Base-by-base conservation (phyloP, 768 basidiomycete species). In the Tremella yokohamensis region DNA sequence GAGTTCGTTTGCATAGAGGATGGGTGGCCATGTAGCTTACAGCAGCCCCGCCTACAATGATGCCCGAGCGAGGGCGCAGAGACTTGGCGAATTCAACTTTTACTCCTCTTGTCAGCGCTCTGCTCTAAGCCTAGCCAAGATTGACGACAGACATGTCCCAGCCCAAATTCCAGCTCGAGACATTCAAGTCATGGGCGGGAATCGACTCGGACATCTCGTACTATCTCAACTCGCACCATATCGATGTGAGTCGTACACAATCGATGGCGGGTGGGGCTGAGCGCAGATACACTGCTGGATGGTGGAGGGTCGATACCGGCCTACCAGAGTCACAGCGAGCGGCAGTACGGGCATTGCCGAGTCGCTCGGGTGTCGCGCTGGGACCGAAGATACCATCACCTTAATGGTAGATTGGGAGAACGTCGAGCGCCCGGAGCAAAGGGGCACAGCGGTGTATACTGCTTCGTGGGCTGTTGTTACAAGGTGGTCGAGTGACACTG, bases 331-430 rank as follows among this genome's bases (percentile, higher is more conserved):
- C 50, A 87, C 90, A 39, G 91, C 90, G 1, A 90, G 89, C 63
- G 91, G 89, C 2, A 87, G 90, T 2, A 86, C 88, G 1, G 92
- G 91, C 34, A 93, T 93, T 64, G 91, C 92, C 11, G 92, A 89
- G 1, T 82, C 84, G 68, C 64, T 72, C 65, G 70, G 70, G 40
- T 72, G 70, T 57, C 88, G 88, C 72, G 90, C 90, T 26, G 81
- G 86, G 73, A 94, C 91, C 3, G 92, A 94, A 78, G 92, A 96
- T 76, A 93, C 92, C 20, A 92, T 96, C 76, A 93, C 91, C 3
- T 85, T 94, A 49, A 80, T 96, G 54, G 91, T 93, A 24, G 92
- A 94, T 74, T 96, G 92, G 92, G 84, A 89, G 74, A 90, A 87
- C 52, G 78, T 84, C 63, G 83, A 81, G 63, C 89, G 87, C 77